Evolutionary conservation across 768 basidiomycete species (phyloP).

Genomic region (Phaffia australis): DNA sequence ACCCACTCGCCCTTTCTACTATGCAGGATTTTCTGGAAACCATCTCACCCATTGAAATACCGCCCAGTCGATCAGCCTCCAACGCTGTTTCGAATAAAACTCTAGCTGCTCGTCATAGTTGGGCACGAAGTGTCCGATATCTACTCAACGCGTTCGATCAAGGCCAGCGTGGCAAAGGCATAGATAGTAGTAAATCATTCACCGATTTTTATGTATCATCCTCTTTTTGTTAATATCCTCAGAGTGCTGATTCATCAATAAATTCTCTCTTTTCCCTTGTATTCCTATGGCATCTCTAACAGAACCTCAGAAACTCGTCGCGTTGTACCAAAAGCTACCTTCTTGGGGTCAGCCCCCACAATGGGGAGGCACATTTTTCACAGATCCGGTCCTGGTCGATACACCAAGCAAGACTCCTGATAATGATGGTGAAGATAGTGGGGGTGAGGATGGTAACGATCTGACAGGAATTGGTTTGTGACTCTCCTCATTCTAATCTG

Average conservation of each 20-base stretch:
- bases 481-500: too few relatives aligned
- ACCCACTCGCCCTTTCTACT: background rate
- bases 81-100: conserved; percentile 1
- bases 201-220: background rate
- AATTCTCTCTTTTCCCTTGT: background rate
- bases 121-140: background rate
- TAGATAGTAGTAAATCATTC: conserved; percentile 3
- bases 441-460: too few relatives aligned
- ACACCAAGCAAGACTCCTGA: too few relatives aligned
- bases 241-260: too few relatives aligned
- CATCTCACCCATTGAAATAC: background rate
- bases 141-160: background rate
- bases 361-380: conserved; percentile 14
- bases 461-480: too few relatives aligned
- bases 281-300: background rate
- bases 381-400: conserved; percentile 6
- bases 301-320: conserved; percentile 11
- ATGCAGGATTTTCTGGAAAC: conserved; percentile 8
- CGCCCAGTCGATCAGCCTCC: background rate
- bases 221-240: background rate
- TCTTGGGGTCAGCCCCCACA: conserved; percentile 11
- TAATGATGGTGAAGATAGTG: too few relatives aligned
- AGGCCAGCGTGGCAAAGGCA: conserved; percentile 9
- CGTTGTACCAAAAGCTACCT: conserved; percentile 17
- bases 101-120: background rate